Percentiles rank a stretch among this genome's conserved stretches.
These are phyloP conservation scores for Mycosphaerella arachidis DNA, from an alignment of 2,329 filamentous ascomycete species.

Conservation along the genomic window DNA sequence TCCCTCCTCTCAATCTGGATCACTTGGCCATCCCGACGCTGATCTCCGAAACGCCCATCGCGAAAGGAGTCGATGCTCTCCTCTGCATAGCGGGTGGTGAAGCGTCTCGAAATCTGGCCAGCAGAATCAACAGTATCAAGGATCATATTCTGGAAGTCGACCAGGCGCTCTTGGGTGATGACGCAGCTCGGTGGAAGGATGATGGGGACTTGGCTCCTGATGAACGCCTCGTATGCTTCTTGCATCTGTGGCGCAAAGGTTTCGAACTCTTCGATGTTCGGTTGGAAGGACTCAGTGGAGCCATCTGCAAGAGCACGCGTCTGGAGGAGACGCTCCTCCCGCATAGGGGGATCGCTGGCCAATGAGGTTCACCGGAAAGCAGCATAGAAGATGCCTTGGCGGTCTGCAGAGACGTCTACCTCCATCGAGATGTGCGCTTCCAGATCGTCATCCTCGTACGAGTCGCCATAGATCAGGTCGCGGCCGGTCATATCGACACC, in stretches of 20 bases:
- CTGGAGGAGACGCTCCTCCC: background rate
- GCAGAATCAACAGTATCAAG: too few species aligned
- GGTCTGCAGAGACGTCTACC: background rate
- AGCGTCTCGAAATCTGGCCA: too few species aligned
- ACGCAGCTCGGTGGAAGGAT: background rate
- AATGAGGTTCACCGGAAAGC: background rate
- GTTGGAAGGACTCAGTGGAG: background rate
- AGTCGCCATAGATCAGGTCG: background rate
- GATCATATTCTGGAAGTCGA: too few species aligned
- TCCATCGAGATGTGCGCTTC: background rate
- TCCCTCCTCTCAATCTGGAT: too few species aligned
- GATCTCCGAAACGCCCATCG: too few species aligned
- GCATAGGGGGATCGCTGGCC: background rate
- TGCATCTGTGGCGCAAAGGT: background rate
- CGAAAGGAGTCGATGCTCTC: too few species aligned
- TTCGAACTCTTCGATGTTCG: background rate
- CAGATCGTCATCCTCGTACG: background rate
- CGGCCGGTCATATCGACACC: background rate
- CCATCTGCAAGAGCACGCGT: background rate
- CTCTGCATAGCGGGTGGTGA: too few species aligned
- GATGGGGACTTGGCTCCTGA: background rate
- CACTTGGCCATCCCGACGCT: too few species aligned
- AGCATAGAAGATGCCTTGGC: background rate
- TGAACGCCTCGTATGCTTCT: background rate
- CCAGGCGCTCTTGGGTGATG: background rate